These are phyloP conservation scores for Saturnispora hagleri DNA, from an alignment of 805 yeast species.

Conservation along the genomic window DNA sequence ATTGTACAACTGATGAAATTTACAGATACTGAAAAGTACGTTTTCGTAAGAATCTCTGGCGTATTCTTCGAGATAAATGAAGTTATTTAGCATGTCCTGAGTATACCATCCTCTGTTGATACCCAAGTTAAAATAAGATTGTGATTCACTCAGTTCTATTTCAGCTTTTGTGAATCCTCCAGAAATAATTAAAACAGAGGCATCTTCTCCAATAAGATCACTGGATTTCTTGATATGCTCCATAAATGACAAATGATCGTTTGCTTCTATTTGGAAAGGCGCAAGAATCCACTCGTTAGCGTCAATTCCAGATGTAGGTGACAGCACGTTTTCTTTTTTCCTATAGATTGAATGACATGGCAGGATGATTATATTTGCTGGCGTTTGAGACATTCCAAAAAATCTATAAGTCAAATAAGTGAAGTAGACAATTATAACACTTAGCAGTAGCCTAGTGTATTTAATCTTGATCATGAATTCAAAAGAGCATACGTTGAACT, in stretches of 20 bases:
- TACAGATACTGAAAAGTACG: conserved; percentile 48
- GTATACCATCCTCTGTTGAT: conserved; percentile 23
- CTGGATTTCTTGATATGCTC: conserved; percentile 48
- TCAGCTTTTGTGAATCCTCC: conserved; percentile 67
- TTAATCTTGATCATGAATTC: not conserved
- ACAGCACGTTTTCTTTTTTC: not conserved
- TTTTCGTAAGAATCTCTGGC: conserved; percentile 80
- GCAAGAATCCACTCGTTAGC: conserved; percentile 58
- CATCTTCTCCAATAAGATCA: conserved; percentile 23
- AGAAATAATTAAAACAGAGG: conserved; percentile 20
- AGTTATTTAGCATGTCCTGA: not conserved
- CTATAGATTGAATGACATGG: conserved; percentile 34
- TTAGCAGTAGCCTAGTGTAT: not conserved
- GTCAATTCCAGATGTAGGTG: conserved; percentile 31
- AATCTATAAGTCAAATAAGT: not conserved
- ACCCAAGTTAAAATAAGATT: conserved; percentile 44
- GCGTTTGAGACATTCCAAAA: not conserved
- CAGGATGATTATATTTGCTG: conserved; percentile 32
- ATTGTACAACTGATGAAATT: conserved; percentile 39
- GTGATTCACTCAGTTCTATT: conserved; percentile 46
- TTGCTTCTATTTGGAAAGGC: conserved; percentile 57
- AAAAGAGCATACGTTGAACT: not conserved
- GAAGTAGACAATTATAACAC: not conserved
- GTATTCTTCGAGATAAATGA: conserved; percentile 50
- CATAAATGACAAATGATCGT: conserved; percentile 58